phyloP scores from a whole-genome alignment of 192 early-diverging fungal genomes.

The Entomortierella beljakovae region DNA sequence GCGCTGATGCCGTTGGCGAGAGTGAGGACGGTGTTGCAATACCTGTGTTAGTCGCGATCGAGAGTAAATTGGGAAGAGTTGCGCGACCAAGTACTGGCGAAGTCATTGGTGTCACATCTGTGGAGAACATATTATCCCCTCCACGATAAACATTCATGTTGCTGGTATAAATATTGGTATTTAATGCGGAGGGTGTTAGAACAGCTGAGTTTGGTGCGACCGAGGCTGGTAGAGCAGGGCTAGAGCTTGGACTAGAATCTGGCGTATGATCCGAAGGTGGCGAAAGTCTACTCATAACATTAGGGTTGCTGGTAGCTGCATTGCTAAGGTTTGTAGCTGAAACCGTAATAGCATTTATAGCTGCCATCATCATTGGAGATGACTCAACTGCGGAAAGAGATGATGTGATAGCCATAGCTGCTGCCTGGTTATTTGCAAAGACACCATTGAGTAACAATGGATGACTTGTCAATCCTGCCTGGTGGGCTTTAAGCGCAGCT shows the following conservation, averaged over 20 bases:
- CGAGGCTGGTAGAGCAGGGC: constrained; percentile 4
- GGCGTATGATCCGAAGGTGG: constrained; percentile 38
- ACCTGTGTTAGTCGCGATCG: constrained; percentile 27
- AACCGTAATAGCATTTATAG: constrained; percentile 42
- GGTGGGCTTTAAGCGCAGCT: constrained; percentile 51
- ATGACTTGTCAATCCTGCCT: constrained; percentile 39
- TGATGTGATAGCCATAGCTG: constrained; percentile 63
- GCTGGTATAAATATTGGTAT: not conserved
- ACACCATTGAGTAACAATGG: constrained; percentile 41
- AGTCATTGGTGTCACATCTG: constrained; percentile 50
- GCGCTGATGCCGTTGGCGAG: constrained; percentile 25
- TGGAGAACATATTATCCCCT: constrained; percentile 32
- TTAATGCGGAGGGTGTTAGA: not conserved
- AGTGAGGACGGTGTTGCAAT: constrained; percentile 30
- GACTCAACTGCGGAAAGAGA: constrained; percentile 62
- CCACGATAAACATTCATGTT: constrained; percentile 30
- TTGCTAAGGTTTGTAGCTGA: constrained; percentile 30
- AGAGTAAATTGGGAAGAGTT: constrained; percentile 31
- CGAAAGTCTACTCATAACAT: constrained; percentile 8
- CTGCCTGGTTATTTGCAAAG: constrained; percentile 55
- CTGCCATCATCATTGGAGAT: constrained; percentile 50
- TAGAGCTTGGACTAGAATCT: constrained; percentile 36
- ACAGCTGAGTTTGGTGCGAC: not conserved
- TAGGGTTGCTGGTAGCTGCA: not conserved
- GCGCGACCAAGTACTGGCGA: constrained; percentile 47